Percentiles rank a stretch among this genome's conserved stretches.
These are phyloP conservation scores for Backusella tarrabulga DNA, from an alignment of 192 early-diverging fungal species.

Conservation along the genomic window DNA sequence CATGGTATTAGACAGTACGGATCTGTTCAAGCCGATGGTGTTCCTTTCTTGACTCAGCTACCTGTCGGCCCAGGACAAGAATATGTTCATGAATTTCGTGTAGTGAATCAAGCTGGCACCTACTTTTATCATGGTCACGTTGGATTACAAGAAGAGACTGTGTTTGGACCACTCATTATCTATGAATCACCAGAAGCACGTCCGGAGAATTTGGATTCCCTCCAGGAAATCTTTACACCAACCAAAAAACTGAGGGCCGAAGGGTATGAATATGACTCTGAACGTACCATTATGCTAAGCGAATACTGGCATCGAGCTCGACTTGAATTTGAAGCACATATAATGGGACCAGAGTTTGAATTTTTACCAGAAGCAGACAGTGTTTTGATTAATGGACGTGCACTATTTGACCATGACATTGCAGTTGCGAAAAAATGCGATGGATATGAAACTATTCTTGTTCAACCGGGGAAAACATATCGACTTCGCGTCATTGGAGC, in stretches of 20 bases:
- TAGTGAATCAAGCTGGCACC: constrained; percentile 43
- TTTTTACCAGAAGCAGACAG: constrained; percentile 39
- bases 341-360: constrained; percentile 9
- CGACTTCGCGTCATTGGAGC: constrained; percentile 46
- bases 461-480: constrained; percentile 30
- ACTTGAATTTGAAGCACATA: constrained; percentile 10
- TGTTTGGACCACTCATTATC: constrained; percentile 15
- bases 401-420: background rate
- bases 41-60: constrained; percentile 59
- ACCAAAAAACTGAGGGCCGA: background rate
- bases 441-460: constrained; percentile 20
- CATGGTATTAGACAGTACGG: constrained; percentile 47
- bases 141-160: constrained; percentile 23
- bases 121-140: constrained; percentile 44
- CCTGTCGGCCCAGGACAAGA: constrained; percentile 48
- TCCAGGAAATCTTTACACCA: background rate
- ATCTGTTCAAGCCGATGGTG: constrained; percentile 46
- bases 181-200: constrained; percentile 18
- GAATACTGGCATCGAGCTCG: constrained; percentile 50
- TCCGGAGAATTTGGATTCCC: constrained; percentile 1
- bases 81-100: constrained; percentile 46
- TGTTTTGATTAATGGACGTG: constrained; percentile 48
- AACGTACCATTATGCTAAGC: constrained; percentile 27
- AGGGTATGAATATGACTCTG: constrained; percentile 38
- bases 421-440: background rate